Base-by-base conservation (phyloP, 31 red algal genomes). In the Porphyra umbilicalis region DNA sequence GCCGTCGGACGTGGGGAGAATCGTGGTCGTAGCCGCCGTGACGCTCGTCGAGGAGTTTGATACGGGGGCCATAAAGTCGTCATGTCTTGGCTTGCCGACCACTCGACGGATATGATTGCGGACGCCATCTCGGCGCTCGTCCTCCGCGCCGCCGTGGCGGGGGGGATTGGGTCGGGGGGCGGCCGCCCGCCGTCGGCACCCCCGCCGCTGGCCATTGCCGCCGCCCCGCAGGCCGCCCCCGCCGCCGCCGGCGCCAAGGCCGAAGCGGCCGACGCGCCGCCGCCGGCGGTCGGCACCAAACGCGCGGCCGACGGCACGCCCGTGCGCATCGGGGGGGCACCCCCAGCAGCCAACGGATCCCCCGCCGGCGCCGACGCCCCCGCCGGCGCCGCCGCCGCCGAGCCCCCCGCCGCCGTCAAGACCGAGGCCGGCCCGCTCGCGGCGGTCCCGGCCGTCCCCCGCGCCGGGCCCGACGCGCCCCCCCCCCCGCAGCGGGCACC, bases 31-130 rank as follows among this genome's bases (percentile, higher is more conserved):
- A 2, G 25, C 57, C 20, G 68, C 71, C n/a, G 81, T 82, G 34
- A 82, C 81, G 32, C 81, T 82, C n/a, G 35, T 82, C 36, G 57
- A 71, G 57, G 57, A 71, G 57, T 29, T 18, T 71, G 57, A 71
- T 29, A 87, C 42, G 75, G 83, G 39, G 74, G 84, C 18, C 38
- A 76, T n/a, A 82, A 86, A 8, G 88, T 97, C 4, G 76, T 80
- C n/a, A 90, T 99, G 83, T 90, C 94, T 44, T 99, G 98, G 98
- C 77, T 80, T 74, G 90, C 92, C 35, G 88, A 88, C 33, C 88
- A 97, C 77, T 88, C 92, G 33, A 90, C 98, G 16, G 98, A 99
- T 82, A 92, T 92, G 44, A 38, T 99, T 2, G 93, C 90, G 39
- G 94, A 99, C 79, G 91, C 92, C 8, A 83, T 99, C 39, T 80